Base-by-base conservation (phyloP, 2,329 filamentous ascomycete species). In the Trichoderma semiorbis region DNA sequence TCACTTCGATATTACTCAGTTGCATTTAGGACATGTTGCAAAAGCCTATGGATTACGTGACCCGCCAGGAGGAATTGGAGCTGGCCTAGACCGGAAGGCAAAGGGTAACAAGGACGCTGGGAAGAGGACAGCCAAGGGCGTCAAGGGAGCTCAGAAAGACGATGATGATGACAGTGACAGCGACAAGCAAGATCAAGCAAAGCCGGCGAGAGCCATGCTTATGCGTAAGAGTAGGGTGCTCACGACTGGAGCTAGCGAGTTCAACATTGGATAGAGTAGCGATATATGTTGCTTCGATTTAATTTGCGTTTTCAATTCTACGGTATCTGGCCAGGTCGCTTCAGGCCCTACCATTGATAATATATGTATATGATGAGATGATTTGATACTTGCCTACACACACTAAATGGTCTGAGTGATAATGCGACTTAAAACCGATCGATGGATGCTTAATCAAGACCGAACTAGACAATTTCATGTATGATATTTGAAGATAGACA, bases 21-120 rank as follows among this genome's bases (percentile, higher is more conserved):
- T 99, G 61, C 96, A 99, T 80, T 84, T 98, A 8, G 96, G 96
- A 3, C 96, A 99, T 84, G 85, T 96, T 75, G 95, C 95, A 8
- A 99, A 99, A 85, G 93, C 92, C 30, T 99, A 97, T 79, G 96
- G 91, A 2, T 83, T 99, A 75, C 88, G 97, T 74, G 96, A 99
- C 80, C 90, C 93, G 36, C 96, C 96, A 0, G 92, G 92, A 6
- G 92, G 93, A 64, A 97, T 99, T 69, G 90, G 90, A 39, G 85
- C 85, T 2, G 87, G 87, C 11, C 80, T 88, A 81, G 75, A 86
- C 79, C 79, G 82, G 77, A 81, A 84, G 81, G 78, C 83, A 77
- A 83, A 83, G 66, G 64, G 70, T 65, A 70, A 39, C 26, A 66
- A 69, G 6, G 69, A 67, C n/a, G 73, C 67, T 5, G 72, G 74